Evolutionary conservation across 495 filamentous ascomycete genomes (phyloP), one percentile per base, ranked within the genome.

Genomic region (Neurospora sp.): DNA sequence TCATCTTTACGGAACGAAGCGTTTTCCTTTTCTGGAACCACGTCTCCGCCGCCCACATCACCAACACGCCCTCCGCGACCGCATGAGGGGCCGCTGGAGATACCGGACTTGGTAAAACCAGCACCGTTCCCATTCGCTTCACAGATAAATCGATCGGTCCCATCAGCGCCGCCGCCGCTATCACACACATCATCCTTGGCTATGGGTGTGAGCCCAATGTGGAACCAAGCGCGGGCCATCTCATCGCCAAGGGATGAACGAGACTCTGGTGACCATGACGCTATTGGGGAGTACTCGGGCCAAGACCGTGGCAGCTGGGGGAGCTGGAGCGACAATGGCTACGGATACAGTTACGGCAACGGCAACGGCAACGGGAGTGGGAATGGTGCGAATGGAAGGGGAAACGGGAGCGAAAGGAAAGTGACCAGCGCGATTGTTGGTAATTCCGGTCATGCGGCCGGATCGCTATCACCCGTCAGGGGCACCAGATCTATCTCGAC

Each of bases 31-130:
- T n/a, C 20, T 68, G 8, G 40, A 16, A 45, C 69, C 17, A n/a
- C 73, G 4, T 37, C 71, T 45, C 17, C 69, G n/a, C 17, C 73
- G 9, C 38, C 45, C 1, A 71, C 68, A 39, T 80, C 79, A 3
- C 79, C 82, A 1, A 73, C 73, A 8, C 76, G 77, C 0, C 78
- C 80, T 10, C 73, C 78, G 8, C 74, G 81, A 8, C 77, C 78
- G n/a, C 81, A 79, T 40, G 79, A 82, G 35, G 70, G 48, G 4
- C 74, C 75, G 20, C 69, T 81, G 9, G 77, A 82, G 71, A 80
- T 81, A 8, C 79, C 80, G 0, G 78, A 80, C 20, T 65, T 76
- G 12, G 75, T 79, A 31, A 77, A 76, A 8, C 79, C 82, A 5
- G 76, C 77, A 40, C 1, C 37, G 31, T 65, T 53, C 20, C 42